Evolutionary conservation across 768 basidiomycete species (phyloP).

Genomic region (Boletus vinaceobasis): DNA sequence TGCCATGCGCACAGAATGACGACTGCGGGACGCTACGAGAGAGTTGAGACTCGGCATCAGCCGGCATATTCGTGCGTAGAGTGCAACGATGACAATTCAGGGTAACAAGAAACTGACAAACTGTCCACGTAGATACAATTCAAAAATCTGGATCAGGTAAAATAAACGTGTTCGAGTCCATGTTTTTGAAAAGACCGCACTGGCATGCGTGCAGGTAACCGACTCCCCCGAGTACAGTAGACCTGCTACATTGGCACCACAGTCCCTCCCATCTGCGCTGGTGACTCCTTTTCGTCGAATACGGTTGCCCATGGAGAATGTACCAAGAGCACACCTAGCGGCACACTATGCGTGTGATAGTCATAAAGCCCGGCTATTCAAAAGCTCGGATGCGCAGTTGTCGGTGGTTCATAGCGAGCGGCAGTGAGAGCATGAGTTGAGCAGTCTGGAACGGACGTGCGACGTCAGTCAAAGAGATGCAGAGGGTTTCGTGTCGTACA

Average conservation of each 20-base stretch:
- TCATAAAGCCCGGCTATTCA: constrained; percentile 24
- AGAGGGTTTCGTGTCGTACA: background rate
- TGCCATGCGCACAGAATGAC: background rate
- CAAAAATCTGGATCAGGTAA: background rate
- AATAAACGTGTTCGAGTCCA: background rate
- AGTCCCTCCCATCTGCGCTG: background rate
- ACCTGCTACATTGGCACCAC: background rate
- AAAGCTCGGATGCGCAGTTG: constrained; percentile 15
- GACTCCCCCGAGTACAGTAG: constrained; percentile 1
- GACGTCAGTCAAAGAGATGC: background rate
- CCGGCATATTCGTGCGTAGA: no score
- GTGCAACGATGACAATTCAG: no score
- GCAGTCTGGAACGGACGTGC: background rate
- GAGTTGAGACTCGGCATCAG: background rate
- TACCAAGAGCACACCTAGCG: constrained; percentile 20
- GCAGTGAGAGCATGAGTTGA: constrained; percentile 9
- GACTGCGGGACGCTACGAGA: background rate
- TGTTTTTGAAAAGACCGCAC: background rate
- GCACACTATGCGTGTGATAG: constrained; percentile 30
- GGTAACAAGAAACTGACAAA: background rate
- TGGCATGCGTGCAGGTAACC: background rate
- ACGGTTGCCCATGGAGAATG: constrained; percentile 16
- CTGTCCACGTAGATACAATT: background rate
- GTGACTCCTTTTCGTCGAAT: constrained; percentile 7
- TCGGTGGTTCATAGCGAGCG: constrained; percentile 13